Evolutionary conservation across 768 basidiomycete genomes (phyloP), one percentile per base, ranked within the genome.

Genomic region (Lepiota brunneoincarnata): DNA sequence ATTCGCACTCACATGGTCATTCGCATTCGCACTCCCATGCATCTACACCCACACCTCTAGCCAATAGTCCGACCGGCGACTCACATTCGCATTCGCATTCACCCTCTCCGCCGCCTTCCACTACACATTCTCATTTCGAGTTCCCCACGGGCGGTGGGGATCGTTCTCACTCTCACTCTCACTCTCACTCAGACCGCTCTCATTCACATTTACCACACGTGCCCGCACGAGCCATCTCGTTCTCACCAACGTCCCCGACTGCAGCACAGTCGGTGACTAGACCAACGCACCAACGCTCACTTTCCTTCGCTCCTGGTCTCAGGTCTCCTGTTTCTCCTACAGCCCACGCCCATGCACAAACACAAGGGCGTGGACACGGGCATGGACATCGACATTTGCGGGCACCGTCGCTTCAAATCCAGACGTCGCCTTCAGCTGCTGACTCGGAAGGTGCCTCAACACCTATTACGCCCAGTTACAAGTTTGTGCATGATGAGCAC

Each of bases 381-480:
- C n/a, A 48, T 23, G 52, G 41, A 12, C 55, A 60, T 56, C 39
- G 61, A 43, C 58, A 63, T 51, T 55, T 61, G 24, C 58, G 59
- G 28, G 52, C 58, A 47, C 54, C 56, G 15, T 55, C 49, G 26
- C 67, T 80, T 21, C 68, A 73, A 54, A 64, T 74, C 37, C 62
- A 71, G 34, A 57, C 61, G 57, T 58, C 64, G 34, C 47, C 58
- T 57, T 53, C 66, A 66, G 56, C 66, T 63, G 55, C 45, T 54
- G 31, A 58, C 62, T 43, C 67, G 59, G 57, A 66, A 61, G 56
- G 54, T 14, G 55, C 63, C 18, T 64, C 67, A 45, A 82, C 84
- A 0, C 87, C 87, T 0, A 68, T 88, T 20, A 89, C 87, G 1
- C 88, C 87, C 0, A 80, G 59, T 56, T 88, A 89, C 66, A 76